Evolutionary conservation across 257 asterid genomes (phyloP), one percentile per base, ranked within the genome.

Genomic region (Gentiana dahurica): DNA sequence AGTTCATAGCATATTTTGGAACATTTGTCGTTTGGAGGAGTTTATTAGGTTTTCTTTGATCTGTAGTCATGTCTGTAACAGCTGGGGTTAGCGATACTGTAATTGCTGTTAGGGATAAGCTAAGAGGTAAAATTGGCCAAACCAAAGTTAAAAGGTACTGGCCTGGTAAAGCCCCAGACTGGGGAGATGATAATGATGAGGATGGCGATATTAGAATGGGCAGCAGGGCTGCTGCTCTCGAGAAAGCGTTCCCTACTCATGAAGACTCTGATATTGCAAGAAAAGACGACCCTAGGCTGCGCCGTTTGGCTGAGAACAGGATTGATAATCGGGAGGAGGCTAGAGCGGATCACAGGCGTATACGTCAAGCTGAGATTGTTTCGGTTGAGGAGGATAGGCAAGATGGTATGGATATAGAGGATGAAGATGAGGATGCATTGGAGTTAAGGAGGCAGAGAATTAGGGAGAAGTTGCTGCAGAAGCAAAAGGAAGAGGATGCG

Each of bases 91-190:
- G 96, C 77, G 92, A 87, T 61, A 68, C 92, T 0, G 74, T 87
- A 6, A 91, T 85, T 52, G 82, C 95, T 0, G 72, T 87, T 51
- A 78, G 98, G 83, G 98, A 91, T 58, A 91, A 91, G 71, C 98
- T 91, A 38, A 77, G 92, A 70, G 98, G 98, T 12, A 87, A 82
- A 67, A 87, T 91, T 56, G 96, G 95, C 60, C 95, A 82, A 67
- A 91, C 98, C 35, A 87, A 85, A 73, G 98, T 91, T 61, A 91
- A 87, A 61, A 66, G 98, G 58, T 87, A 91, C 65, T 91, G 96
- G 98, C 94, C 98, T 0, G 98, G 96, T 6, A 87, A 87, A 73
- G 95, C 92, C 3, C 98, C 96, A 1, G 98, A 91, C 74, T 91
- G 96, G 96, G 95, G 95, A 1, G 95, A 85, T 53, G 94, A 85